These are phyloP conservation scores for Tolypocladium tropicale DNA, from an alignment of 2,329 filamentous ascomycete species.

Conservation along the genomic window DNA sequence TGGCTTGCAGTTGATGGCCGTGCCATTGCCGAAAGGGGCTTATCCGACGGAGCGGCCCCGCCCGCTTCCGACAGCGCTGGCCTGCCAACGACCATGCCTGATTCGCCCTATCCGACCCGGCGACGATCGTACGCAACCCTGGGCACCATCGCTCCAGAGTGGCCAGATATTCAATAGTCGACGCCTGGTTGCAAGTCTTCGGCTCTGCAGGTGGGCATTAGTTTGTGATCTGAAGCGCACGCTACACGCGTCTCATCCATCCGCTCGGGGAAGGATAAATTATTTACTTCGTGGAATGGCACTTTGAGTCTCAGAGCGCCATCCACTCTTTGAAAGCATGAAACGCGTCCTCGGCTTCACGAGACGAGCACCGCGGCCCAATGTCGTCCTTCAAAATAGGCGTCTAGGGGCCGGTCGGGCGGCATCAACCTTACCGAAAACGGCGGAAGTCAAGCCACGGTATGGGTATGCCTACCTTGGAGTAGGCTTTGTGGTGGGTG, in stretches of 20 bases:
- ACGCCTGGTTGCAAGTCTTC: background rate
- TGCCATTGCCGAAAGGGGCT: background rate
- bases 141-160: background rate
- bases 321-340: background rate
- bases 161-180: background rate
- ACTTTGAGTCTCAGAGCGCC: background rate
- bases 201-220: too few relatives aligned
- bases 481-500: slow-evolving; percentile 2
- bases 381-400: background rate
- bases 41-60: background rate
- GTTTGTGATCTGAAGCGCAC: background rate
- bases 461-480: background rate
- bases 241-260: background rate
- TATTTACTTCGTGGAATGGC: background rate
- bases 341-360: background rate
- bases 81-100: background rate
- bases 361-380: background rate
- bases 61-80: background rate
- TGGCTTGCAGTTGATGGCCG: too few relatives aligned
- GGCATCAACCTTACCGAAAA: background rate
- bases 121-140: background rate
- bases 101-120: background rate
- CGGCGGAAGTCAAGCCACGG: background rate
- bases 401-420: background rate
- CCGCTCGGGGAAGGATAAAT: too few relatives aligned